Percentiles rank a stretch among this genome's conserved stretches.
phyloP scores from a whole-genome alignment of 2,329 filamentous ascomycete species.

The Harringtonia aguacate region DNA sequence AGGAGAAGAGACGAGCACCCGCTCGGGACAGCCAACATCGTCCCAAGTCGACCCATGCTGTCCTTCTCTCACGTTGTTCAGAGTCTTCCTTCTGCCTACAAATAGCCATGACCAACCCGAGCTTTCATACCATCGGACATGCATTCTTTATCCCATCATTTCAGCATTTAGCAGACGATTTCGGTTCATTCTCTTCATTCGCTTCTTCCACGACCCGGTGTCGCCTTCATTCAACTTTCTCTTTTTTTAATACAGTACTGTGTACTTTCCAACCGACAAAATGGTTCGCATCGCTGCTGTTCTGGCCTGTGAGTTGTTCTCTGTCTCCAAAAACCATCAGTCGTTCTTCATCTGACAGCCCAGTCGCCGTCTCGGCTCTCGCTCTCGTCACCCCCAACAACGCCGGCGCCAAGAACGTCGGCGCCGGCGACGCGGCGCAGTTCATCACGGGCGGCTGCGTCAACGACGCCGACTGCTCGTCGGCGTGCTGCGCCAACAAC shows the following conservation, averaged over 20 bases:
- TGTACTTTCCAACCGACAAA: slow-evolving; percentile 10
- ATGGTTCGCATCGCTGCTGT: slow-evolving; percentile 21
- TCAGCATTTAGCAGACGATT: too few species aligned
- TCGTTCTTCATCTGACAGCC: background rate
- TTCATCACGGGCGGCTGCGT: slow-evolving; percentile 24
- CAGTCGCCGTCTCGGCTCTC: slow-evolving; percentile 16
- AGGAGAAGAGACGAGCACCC: too few species aligned
- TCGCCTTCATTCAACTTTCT: slow-evolving; percentile 5
- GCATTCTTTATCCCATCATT: too few species aligned
- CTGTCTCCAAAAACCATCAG: background rate
- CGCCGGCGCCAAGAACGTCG: slow-evolving; percentile 20
- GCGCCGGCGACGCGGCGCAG: slow-evolving; percentile 16
- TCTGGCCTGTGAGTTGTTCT: slow-evolving; percentile 18
- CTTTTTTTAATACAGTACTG: slow-evolving; percentile 1
- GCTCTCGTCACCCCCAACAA: slow-evolving; percentile 20
- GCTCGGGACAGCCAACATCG: too few species aligned
- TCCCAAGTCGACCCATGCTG: background rate
- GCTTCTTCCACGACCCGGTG: slow-evolving; percentile 9
- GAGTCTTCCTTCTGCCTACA: background rate
- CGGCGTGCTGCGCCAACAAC: slow-evolving; percentile 19
- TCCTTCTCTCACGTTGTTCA: background rate
- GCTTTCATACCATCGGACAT: too few species aligned
- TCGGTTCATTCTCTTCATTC: background rate
- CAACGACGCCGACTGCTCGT: slow-evolving; percentile 18
- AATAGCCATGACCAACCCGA: background rate